Evolutionary conservation across 1,139 yeast genomes (phyloP), one percentile per base, ranked within the genome.

Genomic region (Blastobotrys elegans): DNA sequence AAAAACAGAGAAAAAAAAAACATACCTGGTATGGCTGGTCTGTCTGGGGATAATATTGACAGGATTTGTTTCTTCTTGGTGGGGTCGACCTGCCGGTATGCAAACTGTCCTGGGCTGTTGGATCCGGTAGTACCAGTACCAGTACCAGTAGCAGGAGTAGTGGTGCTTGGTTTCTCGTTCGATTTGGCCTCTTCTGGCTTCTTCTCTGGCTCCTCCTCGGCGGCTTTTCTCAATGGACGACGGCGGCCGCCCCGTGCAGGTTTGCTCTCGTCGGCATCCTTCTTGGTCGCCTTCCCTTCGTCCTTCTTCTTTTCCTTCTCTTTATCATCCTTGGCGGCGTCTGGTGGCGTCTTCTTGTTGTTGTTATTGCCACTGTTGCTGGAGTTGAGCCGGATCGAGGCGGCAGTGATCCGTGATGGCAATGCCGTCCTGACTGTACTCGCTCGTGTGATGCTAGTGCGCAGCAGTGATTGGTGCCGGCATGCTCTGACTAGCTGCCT

Each of bases 11-110:
- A n/a, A n/a, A n/a, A n/a, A n/a, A n/a, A n/a, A n/a, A n/a, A n/a
- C n/a, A n/a, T n/a, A n/a, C n/a, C 46, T 1, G 82, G 82, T 51
- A 77, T 74, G 48, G 80, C 59, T 1, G 85, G 85, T 49, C 84
- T 73, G 50, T 80, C 71, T 11, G 80, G 74, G 43, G 80, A 75
- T 31, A 84, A 82, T 17, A 80, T 57, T 0, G 82, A 84, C 56
- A 80, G 62, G 45, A 80, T 74, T 54, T 77, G 52, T 40, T 47
- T 47, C 33, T 50, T 50, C 29, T 50, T 44, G 14, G 48, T 32
- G 1, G 50, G 80, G 2, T 84, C 82, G 47, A 77, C 79, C 1
- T 74, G 73, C 50, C 76, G 77, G 1, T 57, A 58, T 11, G 54
- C 55, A 39, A 43, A 44, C 14, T 40, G 41, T 10, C 44, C 20